Evolutionary conservation across 345 rosid genomes (phyloP).

Genomic region (Rhodomyrtus tomentosa): DNA sequence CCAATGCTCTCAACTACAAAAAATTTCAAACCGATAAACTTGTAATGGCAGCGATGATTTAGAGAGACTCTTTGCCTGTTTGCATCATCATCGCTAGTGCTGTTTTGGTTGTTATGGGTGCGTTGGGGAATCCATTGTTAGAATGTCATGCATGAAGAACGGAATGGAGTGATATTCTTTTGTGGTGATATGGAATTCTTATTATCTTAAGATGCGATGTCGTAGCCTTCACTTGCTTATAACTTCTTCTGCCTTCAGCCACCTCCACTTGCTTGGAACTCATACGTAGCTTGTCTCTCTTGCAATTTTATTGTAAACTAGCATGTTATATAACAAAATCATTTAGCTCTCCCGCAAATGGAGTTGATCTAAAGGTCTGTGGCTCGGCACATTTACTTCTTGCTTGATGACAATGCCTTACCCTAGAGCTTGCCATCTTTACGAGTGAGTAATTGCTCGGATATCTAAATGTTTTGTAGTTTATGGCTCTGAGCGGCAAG

Average conservation of each 20-base stretch:
- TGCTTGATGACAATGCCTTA: background rate
- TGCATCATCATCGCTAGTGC: background rate
- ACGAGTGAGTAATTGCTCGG: background rate
- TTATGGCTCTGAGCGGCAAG: background rate
- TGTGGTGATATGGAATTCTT: background rate
- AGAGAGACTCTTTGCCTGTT: background rate
- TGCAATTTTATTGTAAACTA: background rate
- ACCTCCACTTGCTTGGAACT: background rate
- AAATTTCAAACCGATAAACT: background rate
- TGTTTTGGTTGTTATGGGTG: background rate
- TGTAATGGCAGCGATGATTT: background rate
- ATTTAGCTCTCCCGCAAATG: background rate
- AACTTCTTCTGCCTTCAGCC: background rate
- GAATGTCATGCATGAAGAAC: background rate
- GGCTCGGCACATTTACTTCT: background rate
- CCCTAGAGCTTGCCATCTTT: background rate
- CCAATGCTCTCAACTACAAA: background rate
- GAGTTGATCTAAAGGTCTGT: background rate
- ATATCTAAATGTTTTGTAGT: background rate
- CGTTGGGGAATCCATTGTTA: background rate
- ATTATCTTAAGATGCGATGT: background rate
- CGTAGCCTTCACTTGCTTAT: background rate
- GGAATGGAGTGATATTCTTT: background rate
- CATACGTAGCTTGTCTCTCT: background rate
- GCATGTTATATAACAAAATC: background rate